Evolutionary conservation across 169 alveolate genomes (phyloP).

Genomic region (Neospora caninum): DNA sequence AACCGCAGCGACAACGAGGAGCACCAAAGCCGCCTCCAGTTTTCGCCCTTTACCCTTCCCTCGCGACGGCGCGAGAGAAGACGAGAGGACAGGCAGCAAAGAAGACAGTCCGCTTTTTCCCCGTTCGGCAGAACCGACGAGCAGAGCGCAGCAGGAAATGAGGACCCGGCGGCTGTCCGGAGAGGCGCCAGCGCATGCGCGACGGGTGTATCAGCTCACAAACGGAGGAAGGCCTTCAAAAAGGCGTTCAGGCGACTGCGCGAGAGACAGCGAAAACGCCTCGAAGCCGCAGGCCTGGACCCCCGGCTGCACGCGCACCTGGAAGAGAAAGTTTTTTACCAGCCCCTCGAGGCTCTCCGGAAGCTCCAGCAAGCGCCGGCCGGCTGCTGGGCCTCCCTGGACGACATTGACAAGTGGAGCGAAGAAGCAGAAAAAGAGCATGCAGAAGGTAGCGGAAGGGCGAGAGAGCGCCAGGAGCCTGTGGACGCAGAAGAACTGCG

Average conservation of each 20-base stretch:
- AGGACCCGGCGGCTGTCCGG: too few species aligned
- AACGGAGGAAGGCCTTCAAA: not conserved
- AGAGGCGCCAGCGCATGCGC: too few species aligned
- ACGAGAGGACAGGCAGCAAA: not conserved
- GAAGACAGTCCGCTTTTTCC: not conserved
- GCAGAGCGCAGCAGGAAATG: not conserved
- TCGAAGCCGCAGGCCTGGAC: constrained; percentile 21
- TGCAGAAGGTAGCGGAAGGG: not conserved
- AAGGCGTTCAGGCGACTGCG: not conserved
- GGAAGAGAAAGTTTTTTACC: not conserved
- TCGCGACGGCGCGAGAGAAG: not conserved
- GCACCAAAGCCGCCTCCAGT: not conserved
- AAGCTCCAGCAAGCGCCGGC: constrained; percentile 11
- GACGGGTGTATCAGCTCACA: not conserved
- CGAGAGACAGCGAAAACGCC: not conserved
- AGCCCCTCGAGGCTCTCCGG: not conserved
- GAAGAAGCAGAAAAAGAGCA: not conserved
- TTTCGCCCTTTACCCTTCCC: not conserved
- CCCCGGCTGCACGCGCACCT: constrained; percentile 18
- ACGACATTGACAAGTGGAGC: not conserved
- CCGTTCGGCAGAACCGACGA: not conserved
- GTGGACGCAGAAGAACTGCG: too few species aligned
- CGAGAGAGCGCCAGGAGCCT: not conserved
- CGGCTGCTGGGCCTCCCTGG: not conserved
- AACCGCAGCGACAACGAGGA: not conserved